Percentiles rank a stretch among this genome's conserved stretches.
These are phyloP conservation scores for Pestalotiopsis fici DNA, from an alignment of 2,329 filamentous ascomycete genomes.

Conservation along the genomic window DNA sequence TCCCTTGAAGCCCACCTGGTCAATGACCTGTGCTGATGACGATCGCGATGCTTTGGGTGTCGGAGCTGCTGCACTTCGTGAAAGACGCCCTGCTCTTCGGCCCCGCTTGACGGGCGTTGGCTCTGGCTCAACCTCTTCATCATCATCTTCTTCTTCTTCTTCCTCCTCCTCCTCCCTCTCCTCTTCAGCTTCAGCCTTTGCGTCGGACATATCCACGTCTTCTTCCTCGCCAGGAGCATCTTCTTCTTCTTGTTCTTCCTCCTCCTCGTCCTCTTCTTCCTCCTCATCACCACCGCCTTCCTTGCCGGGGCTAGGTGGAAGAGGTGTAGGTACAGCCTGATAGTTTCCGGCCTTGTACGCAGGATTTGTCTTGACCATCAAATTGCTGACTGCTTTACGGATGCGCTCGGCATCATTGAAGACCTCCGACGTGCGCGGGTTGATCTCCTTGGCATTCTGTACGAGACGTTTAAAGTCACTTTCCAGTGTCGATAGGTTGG, in stretches of 20 bases:
- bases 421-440: conserved; percentile 69
- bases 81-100: conserved; percentile 32
- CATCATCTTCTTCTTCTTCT: conserved; percentile 15
- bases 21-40: conserved; percentile 38
- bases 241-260: conserved; percentile 19
- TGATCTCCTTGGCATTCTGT: conserved; percentile 83
- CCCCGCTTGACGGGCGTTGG: conserved; percentile 16
- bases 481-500: conserved; percentile 73
- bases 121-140: conserved; percentile 23
- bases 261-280: conserved; percentile 20
- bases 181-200: conserved; percentile 26
- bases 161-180: conserved; percentile 9
- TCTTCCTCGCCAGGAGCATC: conserved; percentile 8
- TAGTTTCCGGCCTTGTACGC: conserved; percentile 73
- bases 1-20: conserved; percentile 65
- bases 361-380: conserved; percentile 85
- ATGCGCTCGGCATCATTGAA: conserved; percentile 87
- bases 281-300: conserved; percentile 35
- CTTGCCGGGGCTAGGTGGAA: conserved; percentile 51
- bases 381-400: conserved; percentile 82
- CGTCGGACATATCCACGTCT: conserved; percentile 9
- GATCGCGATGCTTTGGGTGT: conserved; percentile 35
- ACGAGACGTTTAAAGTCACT: conserved; percentile 88
- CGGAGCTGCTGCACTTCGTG: conserved; percentile 30
- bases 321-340: conserved; percentile 70